A percentile compares a stretch with the other conserved stretches of the same genome.
These are phyloP conservation scores for Monilinia aucupariae DNA, from an alignment of 2,329 filamentous ascomycete genomes.

Conservation along the genomic window DNA sequence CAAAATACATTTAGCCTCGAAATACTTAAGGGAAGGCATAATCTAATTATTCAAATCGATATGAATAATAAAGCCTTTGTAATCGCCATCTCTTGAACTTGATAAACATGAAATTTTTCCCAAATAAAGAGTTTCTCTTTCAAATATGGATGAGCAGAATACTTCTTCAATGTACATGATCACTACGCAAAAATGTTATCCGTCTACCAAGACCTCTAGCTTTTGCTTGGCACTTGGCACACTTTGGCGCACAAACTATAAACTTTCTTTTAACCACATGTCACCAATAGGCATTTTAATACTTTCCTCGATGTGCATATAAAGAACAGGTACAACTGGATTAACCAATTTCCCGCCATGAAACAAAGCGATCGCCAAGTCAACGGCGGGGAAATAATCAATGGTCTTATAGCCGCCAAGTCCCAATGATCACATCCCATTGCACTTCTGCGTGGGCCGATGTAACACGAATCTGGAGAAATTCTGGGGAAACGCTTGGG, in stretches of 20 bases:
- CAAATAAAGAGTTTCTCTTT: background rate
- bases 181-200: background rate
- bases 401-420: background rate
- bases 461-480: background rate
- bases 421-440: background rate
- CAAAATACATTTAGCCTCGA: no score
- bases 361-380: background rate
- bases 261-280: background rate
- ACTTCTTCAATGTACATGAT: background rate
- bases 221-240: slow-evolving; percentile 1
- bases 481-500: background rate
- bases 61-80: no score
- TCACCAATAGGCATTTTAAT: no score
- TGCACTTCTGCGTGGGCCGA: background rate
- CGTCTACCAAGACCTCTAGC: background rate
- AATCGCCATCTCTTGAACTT: no score
- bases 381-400: background rate
- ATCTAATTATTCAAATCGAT: no score
- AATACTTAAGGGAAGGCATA: no score
- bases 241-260: background rate
- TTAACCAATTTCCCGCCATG: background rate
- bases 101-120: no score
- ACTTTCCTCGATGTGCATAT: background rate
- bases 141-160: background rate
- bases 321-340: background rate